Evolutionary conservation across 129 eudicot species (phyloP), one percentile per base, ranked within the genome.

Genomic region (Helianthus tuberosus): DNA sequence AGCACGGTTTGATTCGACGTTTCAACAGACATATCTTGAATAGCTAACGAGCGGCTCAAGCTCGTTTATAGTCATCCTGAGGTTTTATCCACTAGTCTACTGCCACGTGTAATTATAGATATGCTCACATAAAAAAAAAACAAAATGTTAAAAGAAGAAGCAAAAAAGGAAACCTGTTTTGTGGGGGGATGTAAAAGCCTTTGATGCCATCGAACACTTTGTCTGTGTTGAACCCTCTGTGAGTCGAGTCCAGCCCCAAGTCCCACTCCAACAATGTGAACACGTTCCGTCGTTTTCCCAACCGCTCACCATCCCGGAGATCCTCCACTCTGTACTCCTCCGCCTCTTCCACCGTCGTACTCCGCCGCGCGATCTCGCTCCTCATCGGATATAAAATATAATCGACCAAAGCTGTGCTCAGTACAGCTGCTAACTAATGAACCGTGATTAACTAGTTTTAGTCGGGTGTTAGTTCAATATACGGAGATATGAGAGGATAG

Each of bases 111-210:
- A 39, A 8, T 16, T 0, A 9, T 17, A 57, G 5, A 35, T 32
- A 68, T 20, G 8, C 27, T 8, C 11, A 53, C 60, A 17, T 29
- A 29, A 10, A n/a, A 29, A 10, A n/a, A 69, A 27, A 62, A 16
- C 8, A 23, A 23, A 66, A 11, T 55, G 10, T 49, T 14, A 16
- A 16, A 15, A 3, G 5, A 1, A 6, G 0, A 55, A 9, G 15
- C 6, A 25, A 1, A 16, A 23, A 53, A 17, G 16, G 70, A 61
- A 50, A 92, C 98, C 91, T 92, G 91, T 82, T 78, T 23, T 79
- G 79, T 0, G 96, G 96, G 35, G 82, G 77, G 79, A 92, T 80
- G 72, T 43, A 82, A 27, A 71, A 71, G 58, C 89, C 91, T 8
- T 80, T 82, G 76, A 92, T 41, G 54, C 96, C 96, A 79, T 79